A percentile compares a stretch with the other conserved stretches of the same genome.
Evolutionary conservation across 1,284 basidiomycete species (phyloP).

Genomic region (Moesziomyces aphidis): DNA sequence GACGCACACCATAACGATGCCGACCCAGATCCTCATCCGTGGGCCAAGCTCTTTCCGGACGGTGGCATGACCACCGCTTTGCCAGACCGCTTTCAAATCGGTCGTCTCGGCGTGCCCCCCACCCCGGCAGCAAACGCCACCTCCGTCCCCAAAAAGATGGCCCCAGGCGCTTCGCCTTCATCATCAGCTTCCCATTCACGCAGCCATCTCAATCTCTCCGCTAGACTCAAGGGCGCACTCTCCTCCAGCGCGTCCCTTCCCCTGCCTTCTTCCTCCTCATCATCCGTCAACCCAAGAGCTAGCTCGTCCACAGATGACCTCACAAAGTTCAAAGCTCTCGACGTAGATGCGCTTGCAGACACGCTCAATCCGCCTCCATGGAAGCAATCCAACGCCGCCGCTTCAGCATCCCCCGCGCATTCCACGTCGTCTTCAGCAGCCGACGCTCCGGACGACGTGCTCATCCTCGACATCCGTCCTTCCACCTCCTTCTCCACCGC

Average conservation of each 20-base stretch:
- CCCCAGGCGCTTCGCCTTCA: constrained; percentile 9
- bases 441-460: constrained; percentile 33
- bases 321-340: constrained; percentile 39
- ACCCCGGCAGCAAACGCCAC: constrained; percentile 32
- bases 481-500: constrained; percentile 69
- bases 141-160: constrained; percentile 12
- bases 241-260: constrained; percentile 33
- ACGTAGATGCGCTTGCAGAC: constrained; percentile 39
- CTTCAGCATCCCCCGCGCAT: not conserved
- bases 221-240: constrained; percentile 12
- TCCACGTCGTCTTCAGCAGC: no score
- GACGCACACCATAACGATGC: not conserved
- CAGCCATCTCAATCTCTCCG: constrained; percentile 17
- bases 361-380: constrained; percentile 24
- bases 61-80: constrained; percentile 46
- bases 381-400: constrained; percentile 6
- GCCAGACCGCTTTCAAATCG: constrained; percentile 32
- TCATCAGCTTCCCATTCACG: not conserved
- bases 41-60: constrained; percentile 46
- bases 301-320: constrained; percentile 15
- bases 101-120: constrained; percentile 27
- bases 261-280: constrained; percentile 17
- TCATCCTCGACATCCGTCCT: constrained; percentile 86
- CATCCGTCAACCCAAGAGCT: constrained; percentile 8
- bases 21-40: constrained; percentile 36